phyloP scores from a whole-genome alignment of 768 basidiomycete genomes.

The Rhizopogon sp. region DNA sequence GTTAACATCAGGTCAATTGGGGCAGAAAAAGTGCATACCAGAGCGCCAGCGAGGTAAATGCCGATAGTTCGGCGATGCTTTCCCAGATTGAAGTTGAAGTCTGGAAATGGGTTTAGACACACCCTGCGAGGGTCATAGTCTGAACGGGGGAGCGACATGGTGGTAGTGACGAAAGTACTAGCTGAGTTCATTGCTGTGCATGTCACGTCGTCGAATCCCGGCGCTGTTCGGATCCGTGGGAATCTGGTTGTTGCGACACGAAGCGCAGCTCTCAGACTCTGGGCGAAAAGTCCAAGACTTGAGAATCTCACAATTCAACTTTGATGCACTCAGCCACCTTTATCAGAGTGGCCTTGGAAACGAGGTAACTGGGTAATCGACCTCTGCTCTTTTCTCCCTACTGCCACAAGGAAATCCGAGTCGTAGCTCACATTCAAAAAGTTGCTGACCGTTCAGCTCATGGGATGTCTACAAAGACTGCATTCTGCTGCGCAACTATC shows the following conservation, averaged over 20 bases:
- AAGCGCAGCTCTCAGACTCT: too few species aligned
- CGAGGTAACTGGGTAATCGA: too few species aligned
- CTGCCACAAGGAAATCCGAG: too few species aligned
- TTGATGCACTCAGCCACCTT: too few species aligned
- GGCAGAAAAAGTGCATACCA: constrained; percentile 52
- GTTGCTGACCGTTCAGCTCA: too few species aligned
- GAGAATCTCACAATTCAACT: too few species aligned
- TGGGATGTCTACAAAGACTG: constrained; percentile 26
- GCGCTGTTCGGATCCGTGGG: not conserved
- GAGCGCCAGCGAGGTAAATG: constrained; percentile 86
- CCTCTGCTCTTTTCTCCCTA: too few species aligned
- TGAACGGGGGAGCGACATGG: constrained; percentile 63
- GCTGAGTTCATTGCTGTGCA: not conserved
- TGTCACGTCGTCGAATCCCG: not conserved
- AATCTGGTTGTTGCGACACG: not conserved
- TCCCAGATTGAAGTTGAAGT: constrained; percentile 64
- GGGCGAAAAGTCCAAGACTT: too few species aligned
- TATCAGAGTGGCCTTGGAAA: too few species aligned
- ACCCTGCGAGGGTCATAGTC: constrained; percentile 85
- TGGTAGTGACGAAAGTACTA: not conserved
- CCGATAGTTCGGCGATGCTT: constrained; percentile 79
- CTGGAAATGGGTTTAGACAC: constrained; percentile 83
- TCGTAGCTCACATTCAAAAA: too few species aligned
- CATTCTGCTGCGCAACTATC: constrained; percentile 31
- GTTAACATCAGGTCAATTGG: not conserved